These are phyloP conservation scores for Glebionis coronaria DNA, from an alignment of 129 eudicot species.

Conservation along the genomic window DNA sequence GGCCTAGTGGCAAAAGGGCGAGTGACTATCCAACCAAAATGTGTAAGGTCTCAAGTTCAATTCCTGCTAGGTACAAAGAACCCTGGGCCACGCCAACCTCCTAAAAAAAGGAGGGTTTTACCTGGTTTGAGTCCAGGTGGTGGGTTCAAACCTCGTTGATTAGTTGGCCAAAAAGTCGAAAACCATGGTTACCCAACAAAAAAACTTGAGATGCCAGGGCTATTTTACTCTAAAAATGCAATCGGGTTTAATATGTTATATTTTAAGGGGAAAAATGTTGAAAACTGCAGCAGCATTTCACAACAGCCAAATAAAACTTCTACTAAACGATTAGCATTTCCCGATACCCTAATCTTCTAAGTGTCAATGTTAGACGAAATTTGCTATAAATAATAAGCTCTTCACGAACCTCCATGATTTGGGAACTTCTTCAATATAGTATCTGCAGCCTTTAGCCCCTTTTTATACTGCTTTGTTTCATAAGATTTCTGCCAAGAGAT, in stretches of 20 bases:
- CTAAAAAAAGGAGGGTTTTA: too few relatives aligned
- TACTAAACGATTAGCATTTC: slow-evolving; percentile 1
- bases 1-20: too few relatives aligned
- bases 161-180: too few relatives aligned
- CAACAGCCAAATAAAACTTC: slow-evolving; percentile 1
- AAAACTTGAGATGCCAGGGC: not conserved
- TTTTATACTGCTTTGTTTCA: slow-evolving; percentile 93
- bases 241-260: not conserved
- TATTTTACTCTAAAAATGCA: not conserved
- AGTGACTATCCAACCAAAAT: too few relatives aligned
- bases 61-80: too few relatives aligned
- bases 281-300: slow-evolving; percentile 6
- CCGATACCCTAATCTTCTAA: slow-evolving; percentile 7
- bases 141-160: too few relatives aligned
- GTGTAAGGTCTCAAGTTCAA: too few relatives aligned
- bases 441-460: slow-evolving; percentile 98
- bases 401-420: slow-evolving; percentile 89
- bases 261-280: too few relatives aligned
- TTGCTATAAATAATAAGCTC: not conserved
- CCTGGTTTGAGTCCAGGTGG: too few relatives aligned
- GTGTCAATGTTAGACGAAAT: slow-evolving; percentile 1
- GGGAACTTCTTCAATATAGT: slow-evolving; percentile 89
- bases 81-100: too few relatives aligned
- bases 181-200: too few relatives aligned
- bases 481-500: slow-evolving; percentile 79